These are phyloP conservation scores for Schwanniomyces sp. DNA, from an alignment of 805 yeast species.

Conservation along the genomic window DNA sequence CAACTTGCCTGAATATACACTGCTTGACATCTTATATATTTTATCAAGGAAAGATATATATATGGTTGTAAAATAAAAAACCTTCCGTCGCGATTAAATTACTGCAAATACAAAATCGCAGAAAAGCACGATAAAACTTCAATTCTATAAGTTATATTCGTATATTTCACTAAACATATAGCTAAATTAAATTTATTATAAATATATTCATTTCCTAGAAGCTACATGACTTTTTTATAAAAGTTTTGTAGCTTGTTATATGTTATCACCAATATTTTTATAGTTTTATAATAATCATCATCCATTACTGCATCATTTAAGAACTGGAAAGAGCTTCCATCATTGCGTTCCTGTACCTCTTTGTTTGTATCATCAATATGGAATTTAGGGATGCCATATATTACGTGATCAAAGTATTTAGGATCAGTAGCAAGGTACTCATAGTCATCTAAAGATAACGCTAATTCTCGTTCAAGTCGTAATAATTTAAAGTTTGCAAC, in stretches of 20 bases:
- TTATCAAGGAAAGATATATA: neutral
- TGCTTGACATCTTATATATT: neutral
- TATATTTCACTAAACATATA: neutral
- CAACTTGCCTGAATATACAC: neutral
- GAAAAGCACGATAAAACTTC: too few species aligned
- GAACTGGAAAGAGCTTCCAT: conserved; percentile 18
- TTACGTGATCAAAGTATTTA: conserved; percentile 16
- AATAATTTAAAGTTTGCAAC: conserved; percentile 52
- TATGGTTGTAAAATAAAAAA: conserved; percentile 1
- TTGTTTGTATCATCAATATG: conserved; percentile 4
- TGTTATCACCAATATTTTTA: conserved; percentile 21
- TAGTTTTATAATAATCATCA: conserved; percentile 20
- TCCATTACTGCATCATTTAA: conserved; percentile 18
- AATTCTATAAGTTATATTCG: neutral
- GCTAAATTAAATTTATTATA: neutral
- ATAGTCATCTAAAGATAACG: conserved; percentile 16
- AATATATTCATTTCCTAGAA: neutral
- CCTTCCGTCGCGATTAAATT: neutral
- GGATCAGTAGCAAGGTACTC: conserved; percentile 11
- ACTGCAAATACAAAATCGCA: neutral
- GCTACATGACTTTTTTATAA: conserved; percentile 12
- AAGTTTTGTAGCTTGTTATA: conserved; percentile 22
- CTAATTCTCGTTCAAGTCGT: conserved; percentile 32
- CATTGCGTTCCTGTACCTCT: neutral
- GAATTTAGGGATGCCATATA: conserved; percentile 21